Evolutionary conservation across 768 basidiomycete species (phyloP), one percentile per base, ranked within the genome.

Genomic region (Naganishia kalamii): DNA sequence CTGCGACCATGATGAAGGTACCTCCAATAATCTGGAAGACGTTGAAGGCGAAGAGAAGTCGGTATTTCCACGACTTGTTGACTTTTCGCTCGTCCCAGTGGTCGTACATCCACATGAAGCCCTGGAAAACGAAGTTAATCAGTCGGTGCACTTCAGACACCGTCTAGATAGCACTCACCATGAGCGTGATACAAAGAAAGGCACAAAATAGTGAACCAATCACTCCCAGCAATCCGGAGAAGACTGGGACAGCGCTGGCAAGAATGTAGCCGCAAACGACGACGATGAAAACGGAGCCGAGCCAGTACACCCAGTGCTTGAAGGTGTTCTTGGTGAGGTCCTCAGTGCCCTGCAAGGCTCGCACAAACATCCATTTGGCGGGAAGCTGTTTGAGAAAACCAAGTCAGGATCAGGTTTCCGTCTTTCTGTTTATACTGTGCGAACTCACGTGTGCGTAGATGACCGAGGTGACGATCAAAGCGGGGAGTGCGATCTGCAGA

Each of bases 401-500:
- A 32, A 17, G 25, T 25, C 10, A 32, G n/a, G 51, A 54, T 10
- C 17, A 8, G 7, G 29, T 30, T 37, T 13, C 12, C 7, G 32
- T 5, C 32, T 33, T 37, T 21, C 37, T 29, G 51, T 15, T 17
- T 6, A 37, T n/a, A n/a, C n/a, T n/a, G 17, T 17, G 8, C 13
- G 19, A 5, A n/a, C 43, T 44, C 43, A 44, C 62, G 46, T 65
- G 69, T 19, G 54, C 47, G 66, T 65, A 68, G 64, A 70, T 65
- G 61, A 68, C 61, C 21, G 65, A 48, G 2, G 62, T 47, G 32
- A 71, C 70, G 33, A 71, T 65, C 15, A 74, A 65, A 40, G 70
- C 73, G 8, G 71, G 71, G 15, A 74, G 63, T 33, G 73, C 73
- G 27, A 74, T 65, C 54, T 57, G 21, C 10, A 15, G 50, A 32